Conservation (phyloP, 169 alveolate species). For the Plasmodium vivax region DNA sequence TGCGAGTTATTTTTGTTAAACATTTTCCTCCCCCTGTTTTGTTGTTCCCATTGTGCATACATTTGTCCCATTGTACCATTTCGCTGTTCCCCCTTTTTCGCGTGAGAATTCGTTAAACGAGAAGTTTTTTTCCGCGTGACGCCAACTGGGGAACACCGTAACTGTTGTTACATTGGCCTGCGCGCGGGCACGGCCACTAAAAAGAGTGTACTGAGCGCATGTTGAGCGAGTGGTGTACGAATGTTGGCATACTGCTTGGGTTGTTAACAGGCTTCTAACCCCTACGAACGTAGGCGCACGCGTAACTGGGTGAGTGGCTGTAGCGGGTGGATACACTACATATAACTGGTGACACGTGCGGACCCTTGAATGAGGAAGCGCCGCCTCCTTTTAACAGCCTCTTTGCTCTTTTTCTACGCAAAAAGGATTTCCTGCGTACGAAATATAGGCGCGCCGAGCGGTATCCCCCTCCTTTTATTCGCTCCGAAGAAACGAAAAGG, state of each 20-base stretch:
- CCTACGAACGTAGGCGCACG: not conserved
- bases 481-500: not conserved
- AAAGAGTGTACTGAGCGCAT: not conserved
- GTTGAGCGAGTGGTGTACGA: not conserved
- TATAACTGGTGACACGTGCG: not conserved
- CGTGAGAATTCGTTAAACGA: not conserved
- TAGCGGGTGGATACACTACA: not conserved
- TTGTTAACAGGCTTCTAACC: not conserved
- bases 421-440: not conserved
- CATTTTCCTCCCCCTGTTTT: not conserved
- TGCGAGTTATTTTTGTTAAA: not conserved
- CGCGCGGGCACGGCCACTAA: not conserved
- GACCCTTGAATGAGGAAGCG: constrained; percentile 15
- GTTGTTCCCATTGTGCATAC: not conserved
- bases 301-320: not conserved
- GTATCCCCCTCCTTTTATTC: not conserved
- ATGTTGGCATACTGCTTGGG: not conserved
- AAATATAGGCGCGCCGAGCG: not conserved
- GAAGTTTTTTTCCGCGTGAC: not conserved
- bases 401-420: not conserved
- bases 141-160: not conserved
- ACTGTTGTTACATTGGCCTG: not conserved
- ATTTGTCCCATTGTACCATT: not conserved
- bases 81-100: not conserved
- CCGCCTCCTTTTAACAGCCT: constrained; percentile 2